Evolutionary conservation across 2,329 filamentous ascomycete genomes (phyloP), one percentile per base, ranked within the genome.

Genomic region (Penicillium frequentans): DNA sequence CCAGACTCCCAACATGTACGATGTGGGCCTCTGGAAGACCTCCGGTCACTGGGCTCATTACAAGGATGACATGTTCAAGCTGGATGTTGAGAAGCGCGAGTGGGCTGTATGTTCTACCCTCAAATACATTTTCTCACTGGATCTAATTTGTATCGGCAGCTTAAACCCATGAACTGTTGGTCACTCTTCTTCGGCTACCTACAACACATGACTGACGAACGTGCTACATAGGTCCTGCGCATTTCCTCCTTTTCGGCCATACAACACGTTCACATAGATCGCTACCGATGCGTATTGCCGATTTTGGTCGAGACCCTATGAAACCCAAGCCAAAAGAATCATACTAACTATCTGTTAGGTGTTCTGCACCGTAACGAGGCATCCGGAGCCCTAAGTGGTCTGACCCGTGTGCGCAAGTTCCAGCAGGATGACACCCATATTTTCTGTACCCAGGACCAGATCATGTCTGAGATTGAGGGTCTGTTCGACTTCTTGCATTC

Each of bases 151-250:
- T 33, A 33, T 33, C 31, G 31, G 31, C 31, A 33, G 31, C 79
- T 98, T 51, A 98, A 98, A 80, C 93, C 93, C 27, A 98, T 98
- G 95, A 98, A 98, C 80, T 99, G 95, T 78, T 4, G 92, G 92
- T 27, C 93, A 98, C 77, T 96, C 13, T 33, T 16, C 14, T 33
- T 7, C 14, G 31, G 14, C 3, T 33, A 2, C 31, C 7, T 33
- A 16, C 1, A 16, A 16, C 1, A 33, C 14, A 33, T 33, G 13
- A 16, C 31, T 33, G 31, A 33, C 31, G 31, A 16, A 33, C 5
- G 5, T 5, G 5, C 14, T 16, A 33, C 2, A 33, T 33, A 33
- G 31, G 31, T 16, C 31, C 31, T 16, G 31, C 31, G 0, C 31
- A 33, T 8, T 26, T 26, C 24, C 24, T 26, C 24, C 31, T 33